These are phyloP conservation scores for Tylopilus vinaceipallidus DNA, from an alignment of 768 basidiomycete species.

Conservation along the genomic window DNA sequence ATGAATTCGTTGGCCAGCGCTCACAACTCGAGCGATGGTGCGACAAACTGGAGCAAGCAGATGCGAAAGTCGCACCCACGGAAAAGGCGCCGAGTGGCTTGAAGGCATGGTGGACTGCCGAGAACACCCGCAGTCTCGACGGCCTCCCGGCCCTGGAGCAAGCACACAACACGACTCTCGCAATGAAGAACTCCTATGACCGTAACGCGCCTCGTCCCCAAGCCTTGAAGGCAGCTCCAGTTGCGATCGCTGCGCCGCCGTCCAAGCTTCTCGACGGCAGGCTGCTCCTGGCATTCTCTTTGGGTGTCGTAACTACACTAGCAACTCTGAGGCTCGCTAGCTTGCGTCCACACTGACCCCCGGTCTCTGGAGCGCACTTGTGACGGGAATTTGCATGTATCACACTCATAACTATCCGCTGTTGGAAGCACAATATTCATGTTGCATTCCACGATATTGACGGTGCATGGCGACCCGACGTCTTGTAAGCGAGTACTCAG, in stretches of 20 bases:
- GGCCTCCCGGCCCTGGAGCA: constrained; percentile 49
- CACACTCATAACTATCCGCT: too few relatives aligned
- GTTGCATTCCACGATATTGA: too few relatives aligned
- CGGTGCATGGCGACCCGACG: too few relatives aligned
- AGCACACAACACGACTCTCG: constrained; percentile 24
- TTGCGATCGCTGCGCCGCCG: background rate
- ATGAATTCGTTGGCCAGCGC: constrained; percentile 55
- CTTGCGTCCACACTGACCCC: too few relatives aligned
- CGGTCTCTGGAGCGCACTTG: too few relatives aligned
- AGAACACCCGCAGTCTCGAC: constrained; percentile 53
- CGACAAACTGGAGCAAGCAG: constrained; percentile 42
- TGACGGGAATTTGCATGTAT: too few relatives aligned
- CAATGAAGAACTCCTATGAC: constrained; percentile 23
- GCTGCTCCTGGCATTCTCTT: constrained; percentile 28
- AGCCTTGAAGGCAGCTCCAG: background rate
- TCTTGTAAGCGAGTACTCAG: too few relatives aligned
- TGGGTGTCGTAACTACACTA: constrained; percentile 26
- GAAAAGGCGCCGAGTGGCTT: constrained; percentile 41
- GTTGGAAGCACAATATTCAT: too few relatives aligned
- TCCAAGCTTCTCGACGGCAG: constrained; percentile 2
- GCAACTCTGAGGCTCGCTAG: constrained; percentile 7
- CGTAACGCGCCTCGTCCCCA: constrained; percentile 11
- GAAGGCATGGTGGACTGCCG: constrained; percentile 51
- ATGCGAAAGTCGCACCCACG: constrained; percentile 27
- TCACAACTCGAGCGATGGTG: constrained; percentile 48